Evolutionary conservation across 352 stramenopile species (phyloP).

Genomic region (Phytopythium boreale): DNA sequence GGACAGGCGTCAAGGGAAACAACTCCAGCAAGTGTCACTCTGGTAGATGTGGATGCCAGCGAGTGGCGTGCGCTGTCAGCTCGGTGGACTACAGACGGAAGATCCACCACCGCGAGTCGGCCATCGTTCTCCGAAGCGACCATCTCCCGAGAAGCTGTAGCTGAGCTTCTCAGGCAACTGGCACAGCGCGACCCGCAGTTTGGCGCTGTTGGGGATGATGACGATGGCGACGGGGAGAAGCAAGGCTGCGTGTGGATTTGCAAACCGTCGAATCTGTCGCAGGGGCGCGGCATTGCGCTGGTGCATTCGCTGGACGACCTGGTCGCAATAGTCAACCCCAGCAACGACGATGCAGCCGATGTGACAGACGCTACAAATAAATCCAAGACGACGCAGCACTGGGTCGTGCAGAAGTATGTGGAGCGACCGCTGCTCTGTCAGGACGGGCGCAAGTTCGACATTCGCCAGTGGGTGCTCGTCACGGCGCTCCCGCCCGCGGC

Average conservation of each 20-base stretch:
- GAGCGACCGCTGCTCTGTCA: conserved; percentile 67
- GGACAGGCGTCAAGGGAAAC: no score
- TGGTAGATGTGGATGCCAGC: neutral
- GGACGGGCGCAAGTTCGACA: conserved; percentile 74
- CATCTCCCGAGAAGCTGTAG: conserved; percentile 7
- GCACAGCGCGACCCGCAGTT: conserved; percentile 41
- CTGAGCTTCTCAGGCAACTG: conserved; percentile 20
- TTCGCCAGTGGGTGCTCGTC: conserved; percentile 85
- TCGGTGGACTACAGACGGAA: neutral
- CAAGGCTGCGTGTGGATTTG: conserved; percentile 69
- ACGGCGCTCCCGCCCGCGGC: conserved; percentile 49
- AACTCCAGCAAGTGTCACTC: neutral
- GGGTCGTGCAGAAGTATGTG: conserved; percentile 88
- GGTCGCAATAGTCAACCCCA: conserved; percentile 10
- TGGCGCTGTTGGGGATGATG: conserved; percentile 14
- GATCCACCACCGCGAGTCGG: neutral
- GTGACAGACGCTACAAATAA: neutral
- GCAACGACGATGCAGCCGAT: neutral
- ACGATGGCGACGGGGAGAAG: conserved; percentile 17
- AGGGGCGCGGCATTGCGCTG: conserved; percentile 66
- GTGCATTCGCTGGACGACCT: conserved; percentile 35
- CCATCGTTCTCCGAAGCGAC: neutral
- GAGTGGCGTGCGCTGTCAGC: neutral
- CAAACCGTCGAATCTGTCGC: conserved; percentile 74
- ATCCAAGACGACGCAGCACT: conserved; percentile 12